phyloP scores from a whole-genome alignment of 129 eudicot species.

The Ambrosia trifida region DNA sequence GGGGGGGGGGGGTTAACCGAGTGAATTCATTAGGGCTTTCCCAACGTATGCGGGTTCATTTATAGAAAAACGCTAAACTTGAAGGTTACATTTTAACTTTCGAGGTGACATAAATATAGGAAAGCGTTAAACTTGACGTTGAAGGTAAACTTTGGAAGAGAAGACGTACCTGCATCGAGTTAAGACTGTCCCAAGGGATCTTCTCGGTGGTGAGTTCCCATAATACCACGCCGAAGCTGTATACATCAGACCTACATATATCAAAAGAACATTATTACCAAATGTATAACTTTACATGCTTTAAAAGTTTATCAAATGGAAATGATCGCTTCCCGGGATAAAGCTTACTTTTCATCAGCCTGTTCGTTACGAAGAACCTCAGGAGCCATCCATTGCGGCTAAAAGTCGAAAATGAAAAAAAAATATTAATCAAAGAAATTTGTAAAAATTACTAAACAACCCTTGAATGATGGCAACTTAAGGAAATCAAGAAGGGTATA shows the following conservation, averaged over 20 bases:
- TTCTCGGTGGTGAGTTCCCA: slow-evolving; percentile 91
- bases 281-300: not conserved
- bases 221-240: slow-evolving; percentile 88
- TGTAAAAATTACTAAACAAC: not conserved
- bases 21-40: too few relatives aligned
- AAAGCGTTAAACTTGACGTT: not conserved
- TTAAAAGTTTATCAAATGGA: slow-evolving; percentile 1
- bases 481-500: slow-evolving; percentile 12
- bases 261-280: slow-evolving; percentile 24
- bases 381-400: slow-evolving; percentile 99
- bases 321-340: not conserved
- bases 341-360: slow-evolving; percentile 82
- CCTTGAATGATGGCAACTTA: not conserved
- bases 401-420: slow-evolving; percentile 18
- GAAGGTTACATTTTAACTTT: slow-evolving; percentile 14
- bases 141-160: slow-evolving; percentile 7
- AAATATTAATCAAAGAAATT: not conserved
- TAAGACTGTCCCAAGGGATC: slow-evolving; percentile 95
- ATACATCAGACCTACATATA: slow-evolving; percentile 69
- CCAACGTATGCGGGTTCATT: too few relatives aligned
- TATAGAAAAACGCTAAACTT: too few relatives aligned
- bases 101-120: slow-evolving; percentile 19
- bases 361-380: slow-evolving; percentile 97
- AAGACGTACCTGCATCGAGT: slow-evolving; percentile 88
- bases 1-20: too few relatives aligned